phyloP scores from a whole-genome alignment of 768 basidiomycete genomes.

The Lentinula lateritia region DNA sequence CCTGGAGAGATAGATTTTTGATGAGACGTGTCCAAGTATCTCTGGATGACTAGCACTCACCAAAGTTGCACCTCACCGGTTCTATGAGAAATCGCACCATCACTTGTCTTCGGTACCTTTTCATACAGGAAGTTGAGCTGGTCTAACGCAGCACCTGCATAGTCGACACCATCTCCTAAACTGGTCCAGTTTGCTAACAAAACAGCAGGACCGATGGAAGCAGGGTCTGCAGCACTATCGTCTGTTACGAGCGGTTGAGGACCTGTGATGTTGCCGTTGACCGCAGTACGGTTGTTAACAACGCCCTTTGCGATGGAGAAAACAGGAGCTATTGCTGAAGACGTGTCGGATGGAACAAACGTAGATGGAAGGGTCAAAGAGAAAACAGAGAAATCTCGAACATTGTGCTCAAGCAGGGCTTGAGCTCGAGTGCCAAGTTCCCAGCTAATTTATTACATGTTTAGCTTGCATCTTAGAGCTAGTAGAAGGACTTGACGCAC shows the following conservation, averaged over 20 bases:
- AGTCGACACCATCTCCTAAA: conserved; percentile 39
- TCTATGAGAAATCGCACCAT: conserved; percentile 83
- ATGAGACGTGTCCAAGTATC: background rate
- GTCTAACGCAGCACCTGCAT: conserved; percentile 55
- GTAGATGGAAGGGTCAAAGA: conserved; percentile 32
- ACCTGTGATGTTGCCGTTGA: conserved; percentile 36
- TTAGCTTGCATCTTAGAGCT: background rate
- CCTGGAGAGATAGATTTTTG: conserved; percentile 31
- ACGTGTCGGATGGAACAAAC: conserved; percentile 23
- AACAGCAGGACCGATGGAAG: conserved; percentile 67
- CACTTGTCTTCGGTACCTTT: conserved; percentile 52
- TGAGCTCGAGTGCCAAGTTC: conserved; percentile 52
- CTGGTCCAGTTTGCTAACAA: conserved; percentile 49
- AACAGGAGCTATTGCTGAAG: conserved; percentile 42
- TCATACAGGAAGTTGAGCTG: conserved; percentile 61
- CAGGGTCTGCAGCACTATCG: conserved; percentile 70
- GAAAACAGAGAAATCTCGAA: conserved; percentile 39
- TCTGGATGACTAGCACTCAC: conserved; percentile 27
- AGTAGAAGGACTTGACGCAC: conserved; percentile 14
- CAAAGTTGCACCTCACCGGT: conserved; percentile 65
- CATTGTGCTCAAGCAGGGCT: conserved; percentile 41
- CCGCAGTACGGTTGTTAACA: conserved; percentile 39
- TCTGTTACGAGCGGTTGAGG: conserved; percentile 51
- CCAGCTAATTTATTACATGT: conserved; percentile 31
- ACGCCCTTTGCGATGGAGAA: conserved; percentile 47